Conservation (phyloP, 768 basidiomycete genomes). For the Kwoniella sp. region DNA sequence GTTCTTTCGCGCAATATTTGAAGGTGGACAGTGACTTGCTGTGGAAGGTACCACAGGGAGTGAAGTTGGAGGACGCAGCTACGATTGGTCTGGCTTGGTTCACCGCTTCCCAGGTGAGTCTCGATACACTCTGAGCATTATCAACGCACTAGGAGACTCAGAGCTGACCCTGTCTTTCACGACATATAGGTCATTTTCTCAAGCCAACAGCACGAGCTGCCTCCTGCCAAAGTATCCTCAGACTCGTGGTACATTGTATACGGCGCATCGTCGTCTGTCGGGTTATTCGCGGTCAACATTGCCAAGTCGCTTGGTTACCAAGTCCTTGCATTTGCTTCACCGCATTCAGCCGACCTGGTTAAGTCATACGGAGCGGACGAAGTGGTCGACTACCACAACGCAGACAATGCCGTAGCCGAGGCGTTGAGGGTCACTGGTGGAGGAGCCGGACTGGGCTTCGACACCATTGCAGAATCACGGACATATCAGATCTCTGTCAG, state of each 20-base stretch:
- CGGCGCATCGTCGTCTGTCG: constrained; percentile 55
- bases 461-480: constrained; percentile 37
- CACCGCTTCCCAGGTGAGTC: constrained; percentile 42
- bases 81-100: constrained; percentile 40
- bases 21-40: constrained; percentile 26
- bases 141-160: background rate
- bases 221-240: constrained; percentile 2
- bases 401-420: constrained; percentile 32
- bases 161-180: background rate
- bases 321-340: constrained; percentile 56
- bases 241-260: constrained; percentile 46
- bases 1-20: constrained; percentile 40
- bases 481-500: constrained; percentile 34
- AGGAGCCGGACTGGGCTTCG: constrained; percentile 32
- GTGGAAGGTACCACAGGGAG: constrained; percentile 37
- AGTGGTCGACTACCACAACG: constrained; percentile 58
- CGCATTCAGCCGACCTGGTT: constrained; percentile 56
- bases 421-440: constrained; percentile 42
- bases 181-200: constrained; percentile 4
- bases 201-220: constrained; percentile 6
- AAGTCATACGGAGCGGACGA: constrained; percentile 57
- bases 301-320: constrained; percentile 45
- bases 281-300: constrained; percentile 52
- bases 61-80: constrained; percentile 27
- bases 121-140: too few relatives aligned